These are phyloP conservation scores for Debaryomyces nepalensis DNA, from an alignment of 1,139 yeast genomes.

Conservation along the genomic window DNA sequence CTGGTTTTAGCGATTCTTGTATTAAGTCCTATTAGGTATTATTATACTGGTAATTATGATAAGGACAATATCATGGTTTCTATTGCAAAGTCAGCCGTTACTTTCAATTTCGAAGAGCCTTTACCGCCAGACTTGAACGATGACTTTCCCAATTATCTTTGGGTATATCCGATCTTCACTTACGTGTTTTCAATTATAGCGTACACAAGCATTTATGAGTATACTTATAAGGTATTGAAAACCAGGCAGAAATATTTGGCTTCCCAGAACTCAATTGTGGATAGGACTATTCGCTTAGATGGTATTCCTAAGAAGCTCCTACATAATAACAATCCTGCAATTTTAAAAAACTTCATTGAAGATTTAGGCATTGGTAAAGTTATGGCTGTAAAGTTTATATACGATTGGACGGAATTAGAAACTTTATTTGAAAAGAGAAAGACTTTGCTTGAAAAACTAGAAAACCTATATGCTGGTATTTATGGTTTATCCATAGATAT, in stretches of 20 bases:
- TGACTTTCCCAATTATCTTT: constrained; percentile 46
- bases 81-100: constrained; percentile 12
- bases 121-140: constrained; percentile 28
- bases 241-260: constrained; percentile 86
- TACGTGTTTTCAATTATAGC: constrained; percentile 79
- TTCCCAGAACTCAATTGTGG: constrained; percentile 87
- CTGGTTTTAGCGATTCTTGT: constrained; percentile 44
- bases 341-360: constrained; percentile 58
- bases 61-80: constrained; percentile 36
- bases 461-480: constrained; percentile 48
- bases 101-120: constrained; percentile 1
- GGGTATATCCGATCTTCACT: constrained; percentile 89
- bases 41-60: constrained; percentile 52
- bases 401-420: constrained; percentile 58
- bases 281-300: constrained; percentile 83
- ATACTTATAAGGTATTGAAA: constrained; percentile 71
- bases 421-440: constrained; percentile 44
- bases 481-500: constrained; percentile 53
- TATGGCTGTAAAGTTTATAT: constrained; percentile 55
- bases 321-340: constrained; percentile 41
- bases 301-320: constrained; percentile 69
- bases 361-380: constrained; percentile 67
- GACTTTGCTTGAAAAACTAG: constrained; percentile 41
- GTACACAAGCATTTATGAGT: constrained; percentile 62
- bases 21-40: constrained; percentile 49